Evolutionary conservation across 2,329 filamentous ascomycete species (phyloP).

Genomic region (Aspergillus luchuensis): DNA sequence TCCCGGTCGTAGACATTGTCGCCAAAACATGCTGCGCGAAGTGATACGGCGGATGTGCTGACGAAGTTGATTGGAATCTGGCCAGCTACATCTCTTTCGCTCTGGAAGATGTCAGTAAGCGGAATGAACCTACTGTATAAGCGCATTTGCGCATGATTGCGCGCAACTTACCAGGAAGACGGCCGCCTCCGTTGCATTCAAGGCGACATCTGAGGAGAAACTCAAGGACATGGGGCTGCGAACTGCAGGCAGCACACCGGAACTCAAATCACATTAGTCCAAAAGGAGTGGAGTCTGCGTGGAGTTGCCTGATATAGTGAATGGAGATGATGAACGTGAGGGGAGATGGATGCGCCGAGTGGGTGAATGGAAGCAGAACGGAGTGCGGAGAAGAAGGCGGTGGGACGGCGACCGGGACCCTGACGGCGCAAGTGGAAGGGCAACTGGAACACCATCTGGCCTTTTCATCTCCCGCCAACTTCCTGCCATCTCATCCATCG

Average conservation of each 20-base stretch:
- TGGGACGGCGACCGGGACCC: constrained; percentile 6
- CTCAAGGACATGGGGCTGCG: constrained; percentile 43
- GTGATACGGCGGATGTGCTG: constrained; percentile 57
- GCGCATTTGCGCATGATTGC: neutral
- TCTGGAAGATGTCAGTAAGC: constrained; percentile 43
- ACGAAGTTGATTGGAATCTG: constrained; percentile 65
- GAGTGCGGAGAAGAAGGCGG: constrained; percentile 21
- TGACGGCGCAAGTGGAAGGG: neutral
- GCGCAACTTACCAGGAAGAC: constrained; percentile 39
- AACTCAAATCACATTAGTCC: neutral
- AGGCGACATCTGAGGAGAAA: constrained; percentile 43
- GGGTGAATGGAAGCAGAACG: neutral
- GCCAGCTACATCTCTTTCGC: constrained; percentile 62
- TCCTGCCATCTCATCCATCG: neutral
- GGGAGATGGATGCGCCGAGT: neutral
- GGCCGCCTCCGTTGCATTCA: constrained; percentile 42
- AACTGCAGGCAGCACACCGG: constrained; percentile 8
- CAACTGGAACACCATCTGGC: constrained; percentile 21
- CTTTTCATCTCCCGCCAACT: constrained; percentile 21
- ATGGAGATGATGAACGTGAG: neutral
- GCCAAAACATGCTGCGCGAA: constrained; percentile 62
- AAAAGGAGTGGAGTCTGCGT: neutral
- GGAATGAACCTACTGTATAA: neutral
- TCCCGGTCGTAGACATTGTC: constrained; percentile 55
- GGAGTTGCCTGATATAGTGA: neutral